Conservation (phyloP, 1,139 yeast genomes). For the Pichia sp. region DNA sequence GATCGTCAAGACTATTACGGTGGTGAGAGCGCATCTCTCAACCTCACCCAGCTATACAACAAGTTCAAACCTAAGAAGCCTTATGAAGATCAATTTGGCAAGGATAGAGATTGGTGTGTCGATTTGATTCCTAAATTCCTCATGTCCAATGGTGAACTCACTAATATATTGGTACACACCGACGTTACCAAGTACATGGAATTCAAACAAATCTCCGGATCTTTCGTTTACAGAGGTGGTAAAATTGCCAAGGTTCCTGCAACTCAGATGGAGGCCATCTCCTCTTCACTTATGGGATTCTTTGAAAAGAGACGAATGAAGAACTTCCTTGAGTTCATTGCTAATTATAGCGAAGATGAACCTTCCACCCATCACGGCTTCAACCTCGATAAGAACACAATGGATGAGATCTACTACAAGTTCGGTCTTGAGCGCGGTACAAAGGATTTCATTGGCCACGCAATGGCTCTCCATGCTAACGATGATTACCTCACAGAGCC, state of each 20-base stretch:
- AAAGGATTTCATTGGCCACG: constrained; percentile 94
- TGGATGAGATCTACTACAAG: constrained; percentile 85
- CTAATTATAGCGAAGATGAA: constrained; percentile 73
- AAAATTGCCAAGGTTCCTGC: constrained; percentile 94
- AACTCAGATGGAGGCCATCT: constrained; percentile 83
- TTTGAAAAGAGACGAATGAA: constrained; percentile 96
- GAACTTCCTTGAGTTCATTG: constrained; percentile 82
- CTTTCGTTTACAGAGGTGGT: constrained; percentile 88
- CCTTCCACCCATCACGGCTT: constrained; percentile 78
- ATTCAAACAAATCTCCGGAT: constrained; percentile 91
- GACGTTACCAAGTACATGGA: constrained; percentile 94
- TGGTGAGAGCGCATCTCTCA: constrained; percentile 54
- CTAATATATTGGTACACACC: constrained; percentile 90
- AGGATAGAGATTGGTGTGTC: constrained; percentile 97
- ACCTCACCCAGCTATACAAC: constrained; percentile 47
- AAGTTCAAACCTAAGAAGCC: constrained; percentile 70
- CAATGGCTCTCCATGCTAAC: constrained; percentile 96
- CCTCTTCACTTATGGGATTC: constrained; percentile 89
- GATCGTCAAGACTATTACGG: constrained; percentile 98
- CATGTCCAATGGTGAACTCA: constrained; percentile 97
- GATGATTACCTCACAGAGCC: constrained; percentile 86
- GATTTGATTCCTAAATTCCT: constrained; percentile 94
- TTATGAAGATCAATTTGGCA: constrained; percentile 68
- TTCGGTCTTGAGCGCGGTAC: constrained; percentile 93
- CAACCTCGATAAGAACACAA: constrained; percentile 79